Base-by-base conservation (phyloP, 192 early-diverging fungal genomes). In the Paraglomus occultum region DNA sequence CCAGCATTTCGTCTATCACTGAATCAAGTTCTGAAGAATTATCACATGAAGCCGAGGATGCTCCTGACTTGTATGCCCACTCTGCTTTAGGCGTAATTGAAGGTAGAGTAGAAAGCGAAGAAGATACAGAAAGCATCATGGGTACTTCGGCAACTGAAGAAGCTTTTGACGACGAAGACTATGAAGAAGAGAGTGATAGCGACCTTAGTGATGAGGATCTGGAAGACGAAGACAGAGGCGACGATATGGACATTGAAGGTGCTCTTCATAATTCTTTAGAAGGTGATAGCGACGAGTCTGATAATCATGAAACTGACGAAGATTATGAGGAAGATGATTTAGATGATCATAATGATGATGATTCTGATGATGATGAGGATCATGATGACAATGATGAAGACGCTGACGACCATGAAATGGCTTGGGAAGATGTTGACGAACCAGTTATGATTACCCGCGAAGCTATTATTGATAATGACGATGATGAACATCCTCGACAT, bases 61-160 rank as follows among this genome's bases (percentile, higher is more conserved):
- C 95, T 10, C 85, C 90, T 20, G 88, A 94, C 67, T 75, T 94
- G 5, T 93, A 92, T 74, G 84, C 90, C 46, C 90, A 91, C 53
- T 94, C 92, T 14, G 84, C 91, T 1, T 82, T 95, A 7, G 90
- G 90, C 23, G 89, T 94, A 83, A 87, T 88, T 64, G 87, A 90
- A 74, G 87, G 85, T 22, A 88, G 84, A 15, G 87, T 93, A 44
- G 89, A 94, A 18, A 87, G 85, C 59, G 84, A 87, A 52, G 85
- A 92, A 68, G 79, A 81, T 60, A 78, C 87, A 60, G 70, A 78
- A 51, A 77, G 83, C 8, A 81, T 82, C 12, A 80, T 79, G 7
- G 81, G 83, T 51, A 67, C 78, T 49, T 60, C 44, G 2, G 89
- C 82, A 11, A 88, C 87, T 7, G 90, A 84, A 49, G 91, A 91